These are phyloP conservation scores for Bryopsis sp. DNA, from an alignment of 139 green algal genomes.

Conservation along the genomic window DNA sequence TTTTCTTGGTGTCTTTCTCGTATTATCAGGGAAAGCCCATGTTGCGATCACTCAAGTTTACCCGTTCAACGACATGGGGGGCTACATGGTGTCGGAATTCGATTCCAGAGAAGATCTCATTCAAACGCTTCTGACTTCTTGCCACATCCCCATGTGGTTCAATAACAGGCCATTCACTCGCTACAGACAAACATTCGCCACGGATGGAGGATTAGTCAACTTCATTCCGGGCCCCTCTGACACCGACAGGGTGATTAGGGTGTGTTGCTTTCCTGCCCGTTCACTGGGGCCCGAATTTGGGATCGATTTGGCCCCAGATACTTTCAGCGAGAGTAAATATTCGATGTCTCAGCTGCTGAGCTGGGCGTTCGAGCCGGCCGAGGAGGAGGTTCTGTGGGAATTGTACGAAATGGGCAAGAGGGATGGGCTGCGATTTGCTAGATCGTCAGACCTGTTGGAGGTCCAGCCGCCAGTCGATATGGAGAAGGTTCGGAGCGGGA, in stretches of 20 bases:
- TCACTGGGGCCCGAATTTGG: slow-evolving; percentile 17
- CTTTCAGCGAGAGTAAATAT: slow-evolving; percentile 23
- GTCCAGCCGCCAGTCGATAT: no score
- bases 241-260: slow-evolving; percentile 27
- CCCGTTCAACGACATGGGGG: not conserved
- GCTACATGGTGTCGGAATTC: slow-evolving; percentile 47
- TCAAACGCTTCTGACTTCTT: slow-evolving; percentile 53
- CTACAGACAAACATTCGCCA: slow-evolving; percentile 45
- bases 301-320: slow-evolving; percentile 25
- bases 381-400: slow-evolving; percentile 22
- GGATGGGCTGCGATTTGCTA: slow-evolving; percentile 27
- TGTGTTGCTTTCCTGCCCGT: slow-evolving; percentile 56
- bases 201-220: slow-evolving; percentile 74
- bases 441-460: no score
- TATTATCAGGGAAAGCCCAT: not conserved
- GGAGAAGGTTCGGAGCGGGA: no score
- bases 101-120: slow-evolving; percentile 57
- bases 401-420: slow-evolving; percentile 25
- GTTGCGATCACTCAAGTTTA: slow-evolving; percentile 27
- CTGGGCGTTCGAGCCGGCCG: slow-evolving; percentile 34
- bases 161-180: slow-evolving; percentile 29
- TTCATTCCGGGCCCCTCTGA: slow-evolving; percentile 62
- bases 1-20: not conserved
- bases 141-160: slow-evolving; percentile 63
- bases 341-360: slow-evolving; percentile 27